phyloP scores from a whole-genome alignment of 2,329 filamentous ascomycete genomes.

The Fusarium udum region DNA sequence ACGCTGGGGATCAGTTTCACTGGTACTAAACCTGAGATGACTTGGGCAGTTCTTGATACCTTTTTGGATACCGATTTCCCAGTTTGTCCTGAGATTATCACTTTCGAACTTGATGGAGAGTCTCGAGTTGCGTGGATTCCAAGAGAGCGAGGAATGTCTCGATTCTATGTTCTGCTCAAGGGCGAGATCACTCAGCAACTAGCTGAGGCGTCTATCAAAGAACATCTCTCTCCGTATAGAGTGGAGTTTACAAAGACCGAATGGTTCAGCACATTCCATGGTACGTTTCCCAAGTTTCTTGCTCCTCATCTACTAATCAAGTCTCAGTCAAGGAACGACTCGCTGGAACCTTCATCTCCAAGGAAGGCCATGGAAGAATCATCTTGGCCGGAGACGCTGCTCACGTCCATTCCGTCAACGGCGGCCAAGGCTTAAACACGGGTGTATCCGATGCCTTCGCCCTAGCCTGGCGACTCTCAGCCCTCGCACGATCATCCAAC shows the following conservation, averaged over 20 bases:
- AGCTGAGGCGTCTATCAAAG: slow-evolving; percentile 53
- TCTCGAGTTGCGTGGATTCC: slow-evolving; percentile 60
- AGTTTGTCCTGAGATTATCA: slow-evolving; percentile 57
- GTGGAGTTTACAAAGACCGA: slow-evolving; percentile 56
- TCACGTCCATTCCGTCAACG: slow-evolving; percentile 65
- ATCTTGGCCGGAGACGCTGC: slow-evolving; percentile 66
- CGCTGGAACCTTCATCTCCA: slow-evolving; percentile 52
- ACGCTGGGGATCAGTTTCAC: slow-evolving; percentile 53
- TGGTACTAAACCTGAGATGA: slow-evolving; percentile 60
- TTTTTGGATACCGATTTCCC: slow-evolving; percentile 62
- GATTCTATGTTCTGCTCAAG: slow-evolving; percentile 59
- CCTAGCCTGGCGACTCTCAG: slow-evolving; percentile 61
- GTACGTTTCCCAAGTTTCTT: slow-evolving; percentile 33
- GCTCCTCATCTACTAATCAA: no score
- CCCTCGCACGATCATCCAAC: slow-evolving; percentile 40
- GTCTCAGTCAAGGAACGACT: slow-evolving; percentile 50
- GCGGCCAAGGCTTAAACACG: slow-evolving; percentile 68
- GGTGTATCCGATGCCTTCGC: slow-evolving; percentile 66
- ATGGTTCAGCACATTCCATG: slow-evolving; percentile 61
- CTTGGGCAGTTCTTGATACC: slow-evolving; percentile 59
- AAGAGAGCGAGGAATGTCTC: slow-evolving; percentile 56
- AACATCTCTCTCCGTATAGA: slow-evolving; percentile 55
- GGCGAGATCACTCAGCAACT: slow-evolving; percentile 54
- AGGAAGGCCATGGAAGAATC: slow-evolving; percentile 54
- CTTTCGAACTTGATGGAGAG: slow-evolving; percentile 56